These are phyloP conservation scores for Leccinum olivaceoglutinosum DNA, from an alignment of 1,284 basidiomycete species.

Conservation along the genomic window DNA sequence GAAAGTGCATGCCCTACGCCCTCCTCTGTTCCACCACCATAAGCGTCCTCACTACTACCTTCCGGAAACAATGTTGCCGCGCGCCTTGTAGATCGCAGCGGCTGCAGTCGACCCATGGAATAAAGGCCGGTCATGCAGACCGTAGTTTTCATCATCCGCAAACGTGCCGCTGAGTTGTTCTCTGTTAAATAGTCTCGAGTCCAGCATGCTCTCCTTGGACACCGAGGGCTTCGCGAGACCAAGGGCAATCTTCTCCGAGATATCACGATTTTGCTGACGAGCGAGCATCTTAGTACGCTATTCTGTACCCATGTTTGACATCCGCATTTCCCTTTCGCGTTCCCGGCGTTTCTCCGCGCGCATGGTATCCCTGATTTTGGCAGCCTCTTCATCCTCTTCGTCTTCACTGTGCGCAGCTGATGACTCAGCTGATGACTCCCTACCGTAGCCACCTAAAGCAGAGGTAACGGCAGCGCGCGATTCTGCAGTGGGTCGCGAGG, in stretches of 20 bases:
- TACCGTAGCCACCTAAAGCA: constrained; percentile 81
- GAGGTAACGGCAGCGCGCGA: constrained; percentile 67
- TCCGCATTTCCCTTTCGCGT: constrained; percentile 94
- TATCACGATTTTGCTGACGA: constrained; percentile 94
- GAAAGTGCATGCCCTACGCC: constrained; percentile 86
- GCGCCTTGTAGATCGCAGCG: constrained; percentile 95
- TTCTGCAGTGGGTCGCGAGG: constrained; percentile 50
- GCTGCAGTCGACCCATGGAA: constrained; percentile 96
- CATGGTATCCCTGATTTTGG: constrained; percentile 84
- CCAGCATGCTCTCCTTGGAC: constrained; percentile 94
- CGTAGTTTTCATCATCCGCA: constrained; percentile 91
- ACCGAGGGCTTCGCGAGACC: constrained; percentile 95
- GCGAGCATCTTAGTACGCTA: constrained; percentile 94
- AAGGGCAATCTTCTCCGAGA: constrained; percentile 97
- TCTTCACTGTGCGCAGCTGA: constrained; percentile 43
- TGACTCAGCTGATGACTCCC: constrained; percentile 51
- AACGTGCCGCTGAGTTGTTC: constrained; percentile 81
- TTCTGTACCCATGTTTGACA: constrained; percentile 99
- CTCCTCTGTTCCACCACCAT: constrained; percentile 91
- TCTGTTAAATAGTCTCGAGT: constrained; percentile 96
- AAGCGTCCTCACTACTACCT: constrained; percentile 81
- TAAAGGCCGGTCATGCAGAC: constrained; percentile 90
- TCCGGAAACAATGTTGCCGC: constrained; percentile 66
- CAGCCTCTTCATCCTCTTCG: constrained; percentile 79
- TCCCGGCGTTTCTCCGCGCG: constrained; percentile 89